Evolutionary conservation across 345 rosid species (phyloP), one percentile per base, ranked within the genome.

Genomic region (Litchi chinensis): DNA sequence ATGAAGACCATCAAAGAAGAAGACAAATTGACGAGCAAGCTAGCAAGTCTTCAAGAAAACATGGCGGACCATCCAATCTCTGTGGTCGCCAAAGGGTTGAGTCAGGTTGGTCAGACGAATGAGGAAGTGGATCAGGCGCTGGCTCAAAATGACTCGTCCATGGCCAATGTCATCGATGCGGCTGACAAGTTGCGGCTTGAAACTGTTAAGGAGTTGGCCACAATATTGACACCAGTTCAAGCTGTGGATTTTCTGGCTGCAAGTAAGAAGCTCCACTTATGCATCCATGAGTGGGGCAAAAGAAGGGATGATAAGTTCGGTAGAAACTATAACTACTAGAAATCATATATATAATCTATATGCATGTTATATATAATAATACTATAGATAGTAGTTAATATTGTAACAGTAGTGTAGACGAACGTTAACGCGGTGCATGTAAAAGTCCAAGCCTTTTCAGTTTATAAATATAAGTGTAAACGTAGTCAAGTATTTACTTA

Each of bases 11-110:
- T 88, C 10, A 19, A 65, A 21, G 78, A 77, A 24, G 88, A 88
- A 74, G 91, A 89, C 10, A 74, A 76, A 70, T 41, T 83, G 66
- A 64, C 83, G 3, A 71, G 74, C 64, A 71, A 44, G 43, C 9
- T 82, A n/a, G 87, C 86, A 4, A 74, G 59, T 59, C 15, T 89
- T 77, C 90, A 89, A 57, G 94, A 91, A 24, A 81, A 88, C 39
- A 71, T 85, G 3, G 85, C 82, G 0, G 91, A 89, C 67, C 81
- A 83, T 60, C 88, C 90, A 3, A 83, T 86, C 0, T 73, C 77
- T 0, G 5, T 67, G n/a, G 16, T 83, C 22, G 79, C 89, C 6
- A 80, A 76, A 46, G 10, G 57, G 1, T 18, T 1, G 74, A 78
- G 78, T 12, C 4, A 5, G 16, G 75, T 50, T 5, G 75, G 71